These are phyloP conservation scores for Penicillium sp. DNA, from an alignment of 2,329 filamentous ascomycete genomes.

Conservation along the genomic window DNA sequence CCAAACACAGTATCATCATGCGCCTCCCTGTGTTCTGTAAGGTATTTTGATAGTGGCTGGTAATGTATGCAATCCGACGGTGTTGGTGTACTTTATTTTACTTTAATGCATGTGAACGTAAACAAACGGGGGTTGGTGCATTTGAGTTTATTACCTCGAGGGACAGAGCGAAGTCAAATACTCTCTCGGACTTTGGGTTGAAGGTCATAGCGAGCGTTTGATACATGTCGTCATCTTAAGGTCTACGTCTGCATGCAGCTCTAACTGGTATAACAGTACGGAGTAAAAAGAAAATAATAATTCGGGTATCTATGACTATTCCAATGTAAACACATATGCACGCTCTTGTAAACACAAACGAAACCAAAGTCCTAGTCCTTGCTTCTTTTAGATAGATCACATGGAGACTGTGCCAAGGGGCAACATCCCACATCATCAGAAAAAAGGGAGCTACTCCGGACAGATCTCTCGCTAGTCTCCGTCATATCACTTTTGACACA, in stretches of 20 bases:
- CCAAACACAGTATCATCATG: neutral
- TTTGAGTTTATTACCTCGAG: neutral
- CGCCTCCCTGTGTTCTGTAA: neutral
- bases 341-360: neutral
- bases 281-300: neutral
- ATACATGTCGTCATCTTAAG: neutral
- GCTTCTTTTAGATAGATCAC: neutral
- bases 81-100: neutral
- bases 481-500: neutral
- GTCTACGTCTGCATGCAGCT: neutral
- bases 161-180: neutral
- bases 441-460: neutral
- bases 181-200: neutral
- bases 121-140: neutral
- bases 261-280: neutral
- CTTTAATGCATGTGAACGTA: neutral
- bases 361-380: neutral
- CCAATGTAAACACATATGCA: slow-evolving; percentile 1
- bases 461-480: neutral
- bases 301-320: slow-evolving; percentile 8
- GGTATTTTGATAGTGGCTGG: neutral
- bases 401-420: neutral
- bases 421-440: slow-evolving; percentile 1
- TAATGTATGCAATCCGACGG: neutral
- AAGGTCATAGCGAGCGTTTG: neutral